These are phyloP conservation scores for Wickerhamomyces queroliae DNA, from an alignment of 805 yeast genomes.

Conservation along the genomic window DNA sequence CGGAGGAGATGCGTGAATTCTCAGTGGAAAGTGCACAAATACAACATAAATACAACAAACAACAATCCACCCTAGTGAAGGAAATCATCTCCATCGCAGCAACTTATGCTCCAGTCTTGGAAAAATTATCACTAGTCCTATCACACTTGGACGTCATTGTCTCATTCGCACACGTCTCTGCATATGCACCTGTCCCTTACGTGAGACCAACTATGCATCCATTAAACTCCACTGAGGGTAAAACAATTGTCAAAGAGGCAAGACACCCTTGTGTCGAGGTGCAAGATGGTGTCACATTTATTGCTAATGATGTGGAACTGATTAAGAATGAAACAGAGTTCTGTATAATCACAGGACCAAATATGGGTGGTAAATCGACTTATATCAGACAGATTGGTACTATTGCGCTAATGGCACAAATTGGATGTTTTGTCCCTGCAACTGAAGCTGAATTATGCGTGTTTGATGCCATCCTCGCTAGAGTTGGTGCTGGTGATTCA, in stretches of 20 bases:
- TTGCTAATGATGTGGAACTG: conserved; percentile 81
- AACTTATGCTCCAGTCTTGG: conserved; percentile 77
- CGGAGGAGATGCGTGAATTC: conserved; percentile 52
- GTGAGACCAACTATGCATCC: conserved; percentile 67
- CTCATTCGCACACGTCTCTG: conserved; percentile 78
- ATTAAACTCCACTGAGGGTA: conserved; percentile 38
- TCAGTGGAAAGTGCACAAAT: conserved; percentile 54
- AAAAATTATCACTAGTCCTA: conserved; percentile 55
- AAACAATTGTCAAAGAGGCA: conserved; percentile 59
- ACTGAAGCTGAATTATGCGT: conserved; percentile 71
- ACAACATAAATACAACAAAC: conserved; percentile 61
- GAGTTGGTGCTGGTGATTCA: conserved; percentile 99
- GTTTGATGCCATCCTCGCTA: conserved; percentile 87
- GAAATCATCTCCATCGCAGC: conserved; percentile 79
- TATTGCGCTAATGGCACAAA: conserved; percentile 79
- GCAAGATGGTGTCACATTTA: conserved; percentile 86
- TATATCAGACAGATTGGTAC: conserved; percentile 88
- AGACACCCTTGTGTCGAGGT: conserved; percentile 94
- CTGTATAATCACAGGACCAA: conserved; percentile 88
- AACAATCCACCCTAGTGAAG: conserved; percentile 72
- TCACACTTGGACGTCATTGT: conserved; percentile 79
- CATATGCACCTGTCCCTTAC: conserved; percentile 80
- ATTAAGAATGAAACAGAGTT: conserved; percentile 57
- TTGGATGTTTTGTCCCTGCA: conserved; percentile 87
- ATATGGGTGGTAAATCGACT: conserved; percentile 97